Evolutionary conservation across 2,329 filamentous ascomycete species (phyloP).

Genomic region (Rhinocladiella mackenziei): DNA sequence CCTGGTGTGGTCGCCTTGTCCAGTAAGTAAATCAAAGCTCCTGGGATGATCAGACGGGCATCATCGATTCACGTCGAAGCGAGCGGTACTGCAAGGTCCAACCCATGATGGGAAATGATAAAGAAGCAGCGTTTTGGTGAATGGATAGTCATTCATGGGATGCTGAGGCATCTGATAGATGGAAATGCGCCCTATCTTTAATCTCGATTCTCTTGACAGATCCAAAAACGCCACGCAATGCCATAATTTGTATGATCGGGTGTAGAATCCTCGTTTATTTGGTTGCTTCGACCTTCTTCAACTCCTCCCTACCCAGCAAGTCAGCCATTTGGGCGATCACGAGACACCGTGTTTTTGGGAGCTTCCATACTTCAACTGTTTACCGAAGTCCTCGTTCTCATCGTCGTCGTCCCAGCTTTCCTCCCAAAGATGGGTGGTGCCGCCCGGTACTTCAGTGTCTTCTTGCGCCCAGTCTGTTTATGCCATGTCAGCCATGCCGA

Average conservation of each 20-base stretch:
- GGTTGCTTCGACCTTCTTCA: slow-evolving; percentile 81
- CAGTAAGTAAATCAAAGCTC: slow-evolving; percentile 52
- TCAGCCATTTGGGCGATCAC: slow-evolving; percentile 1
- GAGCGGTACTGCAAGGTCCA: slow-evolving; percentile 15
- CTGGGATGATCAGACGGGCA: slow-evolving; percentile 5
- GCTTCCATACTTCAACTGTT: slow-evolving; percentile 76
- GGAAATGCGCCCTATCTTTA: slow-evolving; percentile 14
- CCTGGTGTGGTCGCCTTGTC: slow-evolving; percentile 91
- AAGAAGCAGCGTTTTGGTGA: too few relatives aligned
- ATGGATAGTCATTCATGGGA: too few relatives aligned
- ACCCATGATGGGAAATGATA: slow-evolving; percentile 11
- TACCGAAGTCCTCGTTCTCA: slow-evolving; percentile 91
- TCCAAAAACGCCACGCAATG: slow-evolving; percentile 19
- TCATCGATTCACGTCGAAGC: slow-evolving; percentile 11
- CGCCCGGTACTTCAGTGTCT: slow-evolving; percentile 64
- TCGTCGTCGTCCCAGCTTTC: slow-evolving; percentile 99
- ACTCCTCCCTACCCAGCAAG: slow-evolving; percentile 57
- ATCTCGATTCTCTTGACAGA: slow-evolving; percentile 5
- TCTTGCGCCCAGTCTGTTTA: slow-evolving; percentile 82
- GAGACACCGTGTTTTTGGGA: not conserved
- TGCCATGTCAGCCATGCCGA: not conserved
- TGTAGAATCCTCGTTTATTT: slow-evolving; percentile 40
- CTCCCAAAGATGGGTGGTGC: slow-evolving; percentile 85
- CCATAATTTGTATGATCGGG: slow-evolving; percentile 28
- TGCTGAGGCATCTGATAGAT: too few relatives aligned